Percentiles rank a stretch among this genome's conserved stretches.
These are phyloP conservation scores for Lumnitzera racemosa DNA, from an alignment of 345 rosid species.

Conservation along the genomic window DNA sequence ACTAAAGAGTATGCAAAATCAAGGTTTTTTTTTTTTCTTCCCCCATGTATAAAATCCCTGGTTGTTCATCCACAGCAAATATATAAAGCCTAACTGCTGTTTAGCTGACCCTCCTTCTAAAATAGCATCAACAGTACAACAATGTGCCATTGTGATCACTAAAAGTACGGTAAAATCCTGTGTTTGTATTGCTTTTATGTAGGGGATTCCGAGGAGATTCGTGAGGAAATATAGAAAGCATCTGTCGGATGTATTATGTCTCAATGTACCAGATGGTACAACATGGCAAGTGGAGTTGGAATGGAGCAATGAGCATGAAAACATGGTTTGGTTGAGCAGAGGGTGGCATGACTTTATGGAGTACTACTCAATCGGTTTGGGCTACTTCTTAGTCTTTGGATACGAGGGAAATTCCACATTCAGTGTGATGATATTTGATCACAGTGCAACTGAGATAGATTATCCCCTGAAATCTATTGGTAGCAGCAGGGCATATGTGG, in stretches of 20 bases:
- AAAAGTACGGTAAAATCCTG: too few species aligned
- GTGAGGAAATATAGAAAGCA: background rate
- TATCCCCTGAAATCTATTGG: background rate
- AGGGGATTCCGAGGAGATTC: slow-evolving; percentile 4
- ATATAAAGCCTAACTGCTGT: too few species aligned
- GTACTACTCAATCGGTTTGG: background rate
- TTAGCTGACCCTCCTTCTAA: too few species aligned
- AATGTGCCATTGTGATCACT: too few species aligned
- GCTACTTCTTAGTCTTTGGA: slow-evolving; percentile 4
- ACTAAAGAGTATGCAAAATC: too few species aligned
- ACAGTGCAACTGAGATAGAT: background rate
- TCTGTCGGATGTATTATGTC: background rate
- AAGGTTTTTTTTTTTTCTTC: too few species aligned
- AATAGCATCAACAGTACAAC: too few species aligned
- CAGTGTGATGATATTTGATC: slow-evolving; percentile 3
- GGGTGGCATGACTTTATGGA: slow-evolving; percentile 6
- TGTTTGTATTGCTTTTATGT: background rate
- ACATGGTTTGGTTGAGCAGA: background rate
- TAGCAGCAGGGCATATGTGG: background rate
- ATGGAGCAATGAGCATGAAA: background rate
- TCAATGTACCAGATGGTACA: slow-evolving; percentile 4
- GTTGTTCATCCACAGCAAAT: too few species aligned
- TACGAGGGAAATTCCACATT: background rate
- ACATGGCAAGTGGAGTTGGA: slow-evolving; percentile 7
- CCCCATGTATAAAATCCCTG: too few species aligned